These are phyloP conservation scores for Pseudonitzschia pungens DNA, from an alignment of 108 stramenopile genomes.

Conservation along the genomic window DNA sequence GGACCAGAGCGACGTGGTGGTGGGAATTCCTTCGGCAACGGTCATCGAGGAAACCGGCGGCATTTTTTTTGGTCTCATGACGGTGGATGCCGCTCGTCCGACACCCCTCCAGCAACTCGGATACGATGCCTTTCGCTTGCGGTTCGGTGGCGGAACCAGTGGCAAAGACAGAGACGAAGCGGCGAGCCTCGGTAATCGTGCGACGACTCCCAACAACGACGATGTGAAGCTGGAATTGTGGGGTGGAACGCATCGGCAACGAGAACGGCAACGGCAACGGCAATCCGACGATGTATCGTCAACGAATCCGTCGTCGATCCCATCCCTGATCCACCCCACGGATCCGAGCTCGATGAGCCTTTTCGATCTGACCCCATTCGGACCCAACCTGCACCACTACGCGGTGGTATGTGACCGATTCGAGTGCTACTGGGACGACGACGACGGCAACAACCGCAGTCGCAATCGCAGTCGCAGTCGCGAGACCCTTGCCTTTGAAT, in stretches of 20 bases:
- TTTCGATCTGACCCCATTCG: conserved; percentile 33
- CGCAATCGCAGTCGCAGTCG: no score
- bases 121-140: conserved; percentile 39
- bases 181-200: no score
- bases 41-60: conserved; percentile 57
- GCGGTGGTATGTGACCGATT: conserved; percentile 26
- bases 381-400: conserved; percentile 41
- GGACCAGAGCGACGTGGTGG: conserved; percentile 5
- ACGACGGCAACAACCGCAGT: no score
- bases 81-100: conserved; percentile 55
- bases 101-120: conserved; percentile 54
- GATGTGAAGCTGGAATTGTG: background rate
- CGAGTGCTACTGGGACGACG: conserved; percentile 5
- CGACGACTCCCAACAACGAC: background rate
- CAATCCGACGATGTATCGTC: no score
- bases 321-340: background rate
- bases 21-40: conserved; percentile 41
- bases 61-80: conserved; percentile 59
- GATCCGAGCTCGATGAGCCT: conserved; percentile 20
- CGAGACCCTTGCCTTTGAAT: no score
- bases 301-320: background rate
- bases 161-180: background rate
- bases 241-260: conserved; percentile 3
- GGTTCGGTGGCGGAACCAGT: conserved; percentile 15
- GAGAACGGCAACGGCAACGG: background rate